phyloP scores from a whole-genome alignment of 257 asterid genomes.

The Solanum peruvianum region DNA sequence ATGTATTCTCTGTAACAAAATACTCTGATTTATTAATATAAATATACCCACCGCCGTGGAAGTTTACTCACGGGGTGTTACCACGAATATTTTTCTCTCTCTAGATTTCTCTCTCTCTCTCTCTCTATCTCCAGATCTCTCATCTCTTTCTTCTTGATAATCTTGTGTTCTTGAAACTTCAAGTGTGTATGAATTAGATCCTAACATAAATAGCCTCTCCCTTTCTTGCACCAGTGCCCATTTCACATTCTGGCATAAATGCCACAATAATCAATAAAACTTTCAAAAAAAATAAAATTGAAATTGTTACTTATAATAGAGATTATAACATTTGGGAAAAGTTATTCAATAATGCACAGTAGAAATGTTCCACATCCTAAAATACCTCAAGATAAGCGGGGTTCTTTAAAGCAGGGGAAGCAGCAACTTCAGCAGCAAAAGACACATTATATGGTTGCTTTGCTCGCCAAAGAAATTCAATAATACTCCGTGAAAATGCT shows the following conservation, averaged over 20 bases:
- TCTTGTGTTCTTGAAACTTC: too few species aligned
- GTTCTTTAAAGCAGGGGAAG: constrained; percentile 82
- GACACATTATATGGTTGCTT: constrained; percentile 96
- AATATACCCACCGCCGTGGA: too few species aligned
- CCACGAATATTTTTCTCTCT: too few species aligned
- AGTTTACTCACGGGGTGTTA: too few species aligned
- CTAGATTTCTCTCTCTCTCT: too few species aligned
- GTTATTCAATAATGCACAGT: neutral
- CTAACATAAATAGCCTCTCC: constrained; percentile 68
- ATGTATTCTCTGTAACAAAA: too few species aligned
- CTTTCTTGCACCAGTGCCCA: constrained; percentile 80
- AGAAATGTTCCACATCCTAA: neutral
- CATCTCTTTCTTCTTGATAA: too few species aligned
- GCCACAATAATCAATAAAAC: neutral
- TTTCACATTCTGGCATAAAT: constrained; percentile 66
- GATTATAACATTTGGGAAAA: neutral
- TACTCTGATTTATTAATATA: too few species aligned
- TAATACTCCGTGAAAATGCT: constrained; percentile 83
- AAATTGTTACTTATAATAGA: neutral
- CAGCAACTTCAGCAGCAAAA: constrained; percentile 93
- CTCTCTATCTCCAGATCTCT: too few species aligned
- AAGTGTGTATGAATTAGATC: too few species aligned
- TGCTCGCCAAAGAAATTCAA: constrained; percentile 90
- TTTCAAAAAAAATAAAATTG: neutral
- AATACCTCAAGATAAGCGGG: constrained; percentile 76